Percentiles rank a stretch among this genome's conserved stretches.
These are phyloP conservation scores for Suillus bovinus DNA, from an alignment of 768 basidiomycete genomes.

Conservation along the genomic window DNA sequence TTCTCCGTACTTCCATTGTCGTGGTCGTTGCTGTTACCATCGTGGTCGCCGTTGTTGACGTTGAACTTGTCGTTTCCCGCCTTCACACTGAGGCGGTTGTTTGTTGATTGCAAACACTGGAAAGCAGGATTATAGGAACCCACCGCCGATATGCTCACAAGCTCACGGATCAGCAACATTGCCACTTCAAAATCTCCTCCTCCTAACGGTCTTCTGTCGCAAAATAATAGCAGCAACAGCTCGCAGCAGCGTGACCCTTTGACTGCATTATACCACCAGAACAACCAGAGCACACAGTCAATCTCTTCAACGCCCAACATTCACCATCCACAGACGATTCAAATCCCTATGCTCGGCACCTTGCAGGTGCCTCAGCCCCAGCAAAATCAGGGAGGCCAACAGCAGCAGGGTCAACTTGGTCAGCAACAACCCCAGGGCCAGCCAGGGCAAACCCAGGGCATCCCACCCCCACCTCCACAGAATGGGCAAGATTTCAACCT, in stretches of 20 bases:
- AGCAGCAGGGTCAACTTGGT: conserved; percentile 41
- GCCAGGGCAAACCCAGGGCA: conserved; percentile 51
- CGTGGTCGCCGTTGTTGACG: conserved; percentile 15
- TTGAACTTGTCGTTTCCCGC: conserved; percentile 5
- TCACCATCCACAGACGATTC: conserved; percentile 44
- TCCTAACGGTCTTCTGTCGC: conserved; percentile 20
- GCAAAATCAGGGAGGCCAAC: conserved; percentile 48
- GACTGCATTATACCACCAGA: conserved; percentile 32
- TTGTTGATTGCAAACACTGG: conserved; percentile 31
- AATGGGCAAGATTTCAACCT: conserved; percentile 92
- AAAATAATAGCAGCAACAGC: conserved; percentile 23
- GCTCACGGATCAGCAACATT: conserved; percentile 35
- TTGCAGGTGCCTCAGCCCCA: conserved; percentile 61
- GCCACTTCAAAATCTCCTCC: conserved; percentile 25
- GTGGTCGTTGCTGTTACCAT: conserved; percentile 7
- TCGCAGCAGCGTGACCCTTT: conserved; percentile 32
- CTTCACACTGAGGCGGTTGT: conserved; percentile 22
- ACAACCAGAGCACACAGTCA: conserved; percentile 22
- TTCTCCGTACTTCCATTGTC: conserved; percentile 13
- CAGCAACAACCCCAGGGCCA: conserved; percentile 53
- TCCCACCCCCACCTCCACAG: conserved; percentile 77
- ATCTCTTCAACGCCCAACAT: conserved; percentile 29
- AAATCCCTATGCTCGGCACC: conserved; percentile 72
- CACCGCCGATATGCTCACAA: conserved; percentile 33
- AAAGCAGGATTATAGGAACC: conserved; percentile 16